These are phyloP conservation scores for Dothideomycetes sp. DNA, from an alignment of 2,329 filamentous ascomycete species.

Conservation along the genomic window DNA sequence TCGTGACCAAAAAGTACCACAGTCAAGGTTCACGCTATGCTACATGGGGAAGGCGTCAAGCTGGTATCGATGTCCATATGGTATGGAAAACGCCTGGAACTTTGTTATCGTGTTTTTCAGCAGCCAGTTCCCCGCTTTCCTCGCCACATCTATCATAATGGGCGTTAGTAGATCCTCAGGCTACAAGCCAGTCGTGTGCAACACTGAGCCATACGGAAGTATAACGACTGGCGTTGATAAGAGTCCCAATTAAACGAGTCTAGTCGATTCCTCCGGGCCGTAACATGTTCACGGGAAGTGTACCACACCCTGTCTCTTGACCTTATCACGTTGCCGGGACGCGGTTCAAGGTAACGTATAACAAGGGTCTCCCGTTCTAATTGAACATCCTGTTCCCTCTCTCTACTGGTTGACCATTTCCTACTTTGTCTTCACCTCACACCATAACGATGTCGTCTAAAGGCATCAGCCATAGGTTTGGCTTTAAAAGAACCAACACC, in stretches of 20 bases:
- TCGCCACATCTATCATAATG: too few species aligned
- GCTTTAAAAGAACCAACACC: constrained; percentile 20
- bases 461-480: constrained; percentile 17
- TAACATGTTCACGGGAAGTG: not conserved
- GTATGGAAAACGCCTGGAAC: not conserved
- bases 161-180: not conserved
- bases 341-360: constrained; percentile 1
- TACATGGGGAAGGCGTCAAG: not conserved
- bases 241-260: not conserved
- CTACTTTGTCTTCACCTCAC: not conserved
- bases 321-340: constrained; percentile 1
- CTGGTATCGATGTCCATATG: not conserved
- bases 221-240: not conserved
- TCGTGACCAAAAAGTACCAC: constrained; percentile 8
- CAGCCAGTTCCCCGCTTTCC: not conserved
- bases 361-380: not conserved
- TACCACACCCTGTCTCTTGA: not conserved
- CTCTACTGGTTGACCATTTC: not conserved
- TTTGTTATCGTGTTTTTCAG: not conserved
- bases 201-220: not conserved
- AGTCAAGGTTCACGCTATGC: not conserved
- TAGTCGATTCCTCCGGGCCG: not conserved
- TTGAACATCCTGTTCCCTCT: too few species aligned
- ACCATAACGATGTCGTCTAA: constrained; percentile 13
- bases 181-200: constrained; percentile 1